Percentiles rank a stretch among this genome's conserved stretches.
phyloP scores from a whole-genome alignment of 176 grass and related monocot genomes.

The Carex littledalei region DNA sequence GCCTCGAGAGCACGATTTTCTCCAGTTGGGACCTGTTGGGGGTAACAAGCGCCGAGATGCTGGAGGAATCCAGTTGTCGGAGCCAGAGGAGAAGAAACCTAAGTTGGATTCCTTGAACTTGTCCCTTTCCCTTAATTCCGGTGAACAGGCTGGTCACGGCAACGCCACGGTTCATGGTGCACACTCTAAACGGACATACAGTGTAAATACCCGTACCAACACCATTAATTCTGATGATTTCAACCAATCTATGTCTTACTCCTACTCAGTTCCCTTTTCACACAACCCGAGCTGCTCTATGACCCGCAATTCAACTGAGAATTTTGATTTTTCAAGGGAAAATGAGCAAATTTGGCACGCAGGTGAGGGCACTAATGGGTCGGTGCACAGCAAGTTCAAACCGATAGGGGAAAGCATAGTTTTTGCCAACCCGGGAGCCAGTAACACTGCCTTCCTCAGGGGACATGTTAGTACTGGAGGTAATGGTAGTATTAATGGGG shows the following conservation, averaged over 20 bases:
- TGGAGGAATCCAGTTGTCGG: not conserved
- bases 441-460: constrained; percentile 20
- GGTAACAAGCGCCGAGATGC: constrained; percentile 18
- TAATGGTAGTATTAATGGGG: not conserved
- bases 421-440: constrained; percentile 41
- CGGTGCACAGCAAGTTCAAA: constrained; percentile 93
- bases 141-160: constrained; percentile 9
- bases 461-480: not conserved
- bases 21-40: constrained; percentile 26
- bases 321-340: constrained; percentile 56
- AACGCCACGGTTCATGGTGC: constrained; percentile 9
- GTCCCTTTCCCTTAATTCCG: constrained; percentile 64
- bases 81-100: constrained; percentile 21
- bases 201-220: constrained; percentile 53
- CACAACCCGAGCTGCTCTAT: constrained; percentile 99
- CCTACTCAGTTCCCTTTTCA: constrained; percentile 83
- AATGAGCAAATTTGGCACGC: constrained; percentile 52
- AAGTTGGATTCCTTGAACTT: constrained; percentile 28
- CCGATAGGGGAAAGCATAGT: constrained; percentile 91
- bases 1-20: not conserved
- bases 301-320: constrained; percentile 89
- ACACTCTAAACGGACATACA: constrained; percentile 36
- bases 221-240: constrained; percentile 86
- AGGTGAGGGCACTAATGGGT: constrained; percentile 95
- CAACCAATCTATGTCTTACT: constrained; percentile 62